These are phyloP conservation scores for Chlorella sp. DNA, from an alignment of 139 green algal genomes.

Conservation along the genomic window DNA sequence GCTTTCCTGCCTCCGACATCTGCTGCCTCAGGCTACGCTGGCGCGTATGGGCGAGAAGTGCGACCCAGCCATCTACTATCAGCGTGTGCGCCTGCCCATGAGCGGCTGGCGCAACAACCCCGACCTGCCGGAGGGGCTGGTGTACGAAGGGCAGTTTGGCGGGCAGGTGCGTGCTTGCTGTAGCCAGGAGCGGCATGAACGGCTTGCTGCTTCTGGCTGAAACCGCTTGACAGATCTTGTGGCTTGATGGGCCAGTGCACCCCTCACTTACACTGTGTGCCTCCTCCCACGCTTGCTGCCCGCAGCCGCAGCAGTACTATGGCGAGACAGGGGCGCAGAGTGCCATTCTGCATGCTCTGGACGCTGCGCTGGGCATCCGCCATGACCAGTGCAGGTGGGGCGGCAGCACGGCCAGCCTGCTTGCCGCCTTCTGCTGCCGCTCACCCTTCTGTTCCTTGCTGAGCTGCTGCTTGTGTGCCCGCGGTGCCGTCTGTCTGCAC, in stretches of 20 bases:
- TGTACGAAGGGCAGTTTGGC: conserved; percentile 6
- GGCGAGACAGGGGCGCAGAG: conserved; percentile 20
- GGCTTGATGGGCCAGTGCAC: too few species aligned
- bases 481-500: too few species aligned
- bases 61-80: conserved; percentile 13
- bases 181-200: too few species aligned
- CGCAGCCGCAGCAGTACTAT: conserved; percentile 10
- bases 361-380: conserved; percentile 21
- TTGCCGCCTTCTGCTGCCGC: too few species aligned
- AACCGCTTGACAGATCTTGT: too few species aligned
- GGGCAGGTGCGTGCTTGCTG: neutral
- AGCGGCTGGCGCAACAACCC: conserved; percentile 21
- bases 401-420: too few species aligned
- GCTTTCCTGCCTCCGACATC: neutral
- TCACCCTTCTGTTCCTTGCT: too few species aligned
- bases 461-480: too few species aligned
- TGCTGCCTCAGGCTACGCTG: neutral
- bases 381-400: neutral
- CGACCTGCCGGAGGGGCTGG: conserved; percentile 1
- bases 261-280: neutral
- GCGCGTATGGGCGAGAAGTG: conserved; percentile 14
- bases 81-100: conserved; percentile 15
- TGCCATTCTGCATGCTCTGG: neutral
- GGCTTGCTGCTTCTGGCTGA: too few species aligned
- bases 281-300: neutral